Conservation (phyloP, 1,284 basidiomycete genomes). For the Microbotryomycetes sp. region DNA sequence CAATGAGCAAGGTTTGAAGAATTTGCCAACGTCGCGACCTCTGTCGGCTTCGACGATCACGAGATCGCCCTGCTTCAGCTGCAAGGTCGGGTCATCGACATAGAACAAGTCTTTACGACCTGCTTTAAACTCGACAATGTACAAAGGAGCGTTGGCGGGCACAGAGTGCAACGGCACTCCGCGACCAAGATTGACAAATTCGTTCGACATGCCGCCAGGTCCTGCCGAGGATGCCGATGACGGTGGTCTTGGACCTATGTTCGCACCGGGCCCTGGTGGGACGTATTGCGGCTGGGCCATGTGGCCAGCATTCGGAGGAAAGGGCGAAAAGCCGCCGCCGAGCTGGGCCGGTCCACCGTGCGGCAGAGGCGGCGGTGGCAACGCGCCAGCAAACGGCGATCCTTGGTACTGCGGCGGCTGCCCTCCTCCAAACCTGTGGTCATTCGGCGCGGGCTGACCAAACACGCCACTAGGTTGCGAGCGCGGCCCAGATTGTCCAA, state of each 20-base stretch:
- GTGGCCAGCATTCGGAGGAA: neutral
- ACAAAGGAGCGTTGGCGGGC: conserved; percentile 76
- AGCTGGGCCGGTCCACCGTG: no score
- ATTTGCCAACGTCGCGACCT: conserved; percentile 46
- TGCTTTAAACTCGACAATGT: conserved; percentile 95
- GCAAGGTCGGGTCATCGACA: conserved; percentile 54
- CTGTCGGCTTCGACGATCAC: conserved; percentile 97
- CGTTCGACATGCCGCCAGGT: neutral
- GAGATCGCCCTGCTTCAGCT: conserved; percentile 68
- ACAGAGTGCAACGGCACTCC: conserved; percentile 79
- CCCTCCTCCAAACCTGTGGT: neutral
- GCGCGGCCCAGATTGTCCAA: no score
- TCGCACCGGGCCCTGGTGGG: neutral
- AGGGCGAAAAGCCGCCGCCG: neutral
- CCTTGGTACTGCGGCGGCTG: neutral
- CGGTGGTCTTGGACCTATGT: neutral
- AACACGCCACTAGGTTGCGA: no score
- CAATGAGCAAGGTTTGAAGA: conserved; percentile 66
- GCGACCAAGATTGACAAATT: conserved; percentile 56
- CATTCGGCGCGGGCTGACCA: neutral
- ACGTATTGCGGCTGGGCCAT: neutral
- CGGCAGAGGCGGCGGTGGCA: neutral
- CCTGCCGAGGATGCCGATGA: neutral
- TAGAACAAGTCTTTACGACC: conserved; percentile 93
- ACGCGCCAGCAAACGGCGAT: neutral